Percentiles rank a stretch among this genome's conserved stretches.
These are phyloP conservation scores for Harrya chromipes DNA, from an alignment of 768 basidiomycete genomes.

Conservation along the genomic window DNA sequence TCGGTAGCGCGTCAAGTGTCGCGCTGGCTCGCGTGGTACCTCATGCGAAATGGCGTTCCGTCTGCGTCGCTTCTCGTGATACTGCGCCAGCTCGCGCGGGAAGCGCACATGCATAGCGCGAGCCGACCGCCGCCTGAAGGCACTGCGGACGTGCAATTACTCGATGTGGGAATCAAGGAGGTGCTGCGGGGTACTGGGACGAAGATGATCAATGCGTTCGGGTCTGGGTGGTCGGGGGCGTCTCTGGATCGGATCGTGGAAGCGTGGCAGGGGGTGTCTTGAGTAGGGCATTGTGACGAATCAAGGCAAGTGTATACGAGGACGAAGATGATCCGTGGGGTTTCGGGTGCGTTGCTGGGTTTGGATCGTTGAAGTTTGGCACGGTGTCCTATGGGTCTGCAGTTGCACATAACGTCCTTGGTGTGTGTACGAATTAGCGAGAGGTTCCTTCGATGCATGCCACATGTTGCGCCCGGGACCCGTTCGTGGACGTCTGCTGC, in stretches of 20 bases:
- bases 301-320: no score
- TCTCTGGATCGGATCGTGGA: constrained; percentile 65
- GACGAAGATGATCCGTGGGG: no score
- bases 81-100: constrained; percentile 57
- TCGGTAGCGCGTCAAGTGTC: constrained; percentile 19
- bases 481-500: no score
- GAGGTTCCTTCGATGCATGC: no score
- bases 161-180: constrained; percentile 69
- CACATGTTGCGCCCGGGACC: no score
- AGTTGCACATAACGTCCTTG: no score
- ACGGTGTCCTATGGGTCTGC: no score
- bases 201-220: constrained; percentile 68
- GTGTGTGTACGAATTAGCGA: no score
- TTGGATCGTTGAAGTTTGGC: no score
- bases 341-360: no score
- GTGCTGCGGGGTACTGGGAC: constrained; percentile 84
- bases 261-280: constrained; percentile 44
- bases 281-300: neutral
- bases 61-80: constrained; percentile 64
- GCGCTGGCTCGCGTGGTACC: constrained; percentile 64
- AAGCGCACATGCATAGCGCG: constrained; percentile 58
- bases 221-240: constrained; percentile 69
- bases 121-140: constrained; percentile 51
- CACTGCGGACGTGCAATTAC: constrained; percentile 33
- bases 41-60: constrained; percentile 66